phyloP scores from a whole-genome alignment of 202 grass and related monocot genomes.

The Dendrocalamus latiflorus region DNA sequence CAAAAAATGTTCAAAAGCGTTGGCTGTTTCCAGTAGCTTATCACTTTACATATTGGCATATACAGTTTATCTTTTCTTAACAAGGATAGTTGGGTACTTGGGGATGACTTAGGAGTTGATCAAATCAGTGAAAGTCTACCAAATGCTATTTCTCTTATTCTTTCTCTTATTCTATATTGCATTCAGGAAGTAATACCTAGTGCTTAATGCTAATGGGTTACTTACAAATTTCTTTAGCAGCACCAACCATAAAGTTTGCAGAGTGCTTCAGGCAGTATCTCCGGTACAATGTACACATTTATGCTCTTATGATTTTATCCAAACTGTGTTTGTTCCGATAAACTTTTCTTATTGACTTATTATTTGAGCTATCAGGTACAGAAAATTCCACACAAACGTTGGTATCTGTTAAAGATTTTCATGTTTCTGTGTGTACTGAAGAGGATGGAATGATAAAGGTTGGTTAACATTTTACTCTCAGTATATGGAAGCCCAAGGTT shows the following conservation, averaged over 20 bases:
- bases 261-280: constrained; percentile 29
- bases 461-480: constrained; percentile 23
- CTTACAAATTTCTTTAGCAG: constrained; percentile 27
- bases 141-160: not conserved
- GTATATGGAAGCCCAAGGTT: too few species aligned
- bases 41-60: not conserved
- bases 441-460: constrained; percentile 53
- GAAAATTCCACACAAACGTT: not conserved
- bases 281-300: constrained; percentile 27
- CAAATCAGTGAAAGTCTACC: not conserved
- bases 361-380: constrained; percentile 28
- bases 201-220: not conserved
- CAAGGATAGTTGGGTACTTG: not conserved
- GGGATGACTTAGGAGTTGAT: not conserved
- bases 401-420: constrained; percentile 33
- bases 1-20: constrained; percentile 15
- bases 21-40: not conserved
- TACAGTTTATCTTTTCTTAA: not conserved
- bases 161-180: not conserved
- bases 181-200: not conserved
- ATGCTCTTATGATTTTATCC: constrained; percentile 5
- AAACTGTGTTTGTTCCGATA: not conserved
- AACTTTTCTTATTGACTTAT: not conserved
- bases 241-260: constrained; percentile 13
- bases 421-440: constrained; percentile 13